Conservation (phyloP, 176 grass and related monocot genomes). For the Echinochloa phyllopogon region DNA sequence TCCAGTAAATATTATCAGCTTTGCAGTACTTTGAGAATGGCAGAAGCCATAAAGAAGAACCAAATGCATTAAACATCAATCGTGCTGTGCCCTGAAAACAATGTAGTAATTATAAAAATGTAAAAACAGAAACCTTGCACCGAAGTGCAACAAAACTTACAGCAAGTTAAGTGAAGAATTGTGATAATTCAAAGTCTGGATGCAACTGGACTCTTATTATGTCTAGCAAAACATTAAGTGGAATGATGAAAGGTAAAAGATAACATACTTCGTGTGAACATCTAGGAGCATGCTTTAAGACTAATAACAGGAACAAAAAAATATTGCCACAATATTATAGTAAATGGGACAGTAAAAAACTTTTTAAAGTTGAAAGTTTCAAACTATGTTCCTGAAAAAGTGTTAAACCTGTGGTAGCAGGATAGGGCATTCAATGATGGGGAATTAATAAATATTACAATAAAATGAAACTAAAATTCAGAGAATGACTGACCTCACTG, state of each 20-base stretch:
- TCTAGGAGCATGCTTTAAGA: background rate
- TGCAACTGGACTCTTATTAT: background rate
- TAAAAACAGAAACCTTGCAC: background rate
- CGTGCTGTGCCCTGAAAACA: constrained; percentile 83
- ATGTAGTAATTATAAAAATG: constrained; percentile 35
- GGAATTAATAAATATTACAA: constrained; percentile 11
- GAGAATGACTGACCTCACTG: constrained; percentile 63
- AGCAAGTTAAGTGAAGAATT: constrained; percentile 6
- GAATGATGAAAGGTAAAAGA: background rate
- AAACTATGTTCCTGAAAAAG: background rate
- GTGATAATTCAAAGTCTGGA: background rate
- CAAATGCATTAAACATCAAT: constrained; percentile 92
- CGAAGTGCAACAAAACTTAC: constrained; percentile 7
- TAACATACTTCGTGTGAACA: constrained; percentile 8
- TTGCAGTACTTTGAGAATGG: constrained; percentile 95
- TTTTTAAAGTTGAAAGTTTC: background rate
- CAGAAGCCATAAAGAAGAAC: constrained; percentile 88
- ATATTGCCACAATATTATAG: background rate
- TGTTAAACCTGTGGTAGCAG: constrained; percentile 2
- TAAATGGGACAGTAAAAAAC: background rate
- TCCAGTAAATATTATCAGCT: constrained; percentile 97
- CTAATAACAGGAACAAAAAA: background rate
- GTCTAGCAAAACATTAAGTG: background rate
- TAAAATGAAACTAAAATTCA: constrained; percentile 25
- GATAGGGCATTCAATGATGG: background rate